Evolutionary conservation across 352 stramenopile genomes (phyloP).

Genomic region (Pelagophyceae sp.): DNA sequence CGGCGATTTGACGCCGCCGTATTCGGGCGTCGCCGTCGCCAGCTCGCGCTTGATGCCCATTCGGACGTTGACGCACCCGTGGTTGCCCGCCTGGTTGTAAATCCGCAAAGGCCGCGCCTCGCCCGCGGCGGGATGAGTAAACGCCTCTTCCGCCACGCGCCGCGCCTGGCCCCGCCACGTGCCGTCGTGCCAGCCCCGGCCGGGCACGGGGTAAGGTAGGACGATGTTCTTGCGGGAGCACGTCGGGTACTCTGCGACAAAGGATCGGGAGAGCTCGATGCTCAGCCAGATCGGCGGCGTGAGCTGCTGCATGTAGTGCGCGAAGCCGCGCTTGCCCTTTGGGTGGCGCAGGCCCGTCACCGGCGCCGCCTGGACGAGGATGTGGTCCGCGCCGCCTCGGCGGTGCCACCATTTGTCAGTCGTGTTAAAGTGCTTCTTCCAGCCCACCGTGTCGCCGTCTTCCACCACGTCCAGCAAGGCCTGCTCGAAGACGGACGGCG

Average conservation of each 20-base stretch:
- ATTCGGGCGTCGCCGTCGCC: background rate
- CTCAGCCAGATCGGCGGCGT: slow-evolving; percentile 35
- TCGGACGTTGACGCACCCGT: slow-evolving; percentile 12
- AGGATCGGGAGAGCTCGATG: slow-evolving; percentile 31
- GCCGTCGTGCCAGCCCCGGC: slow-evolving; percentile 37
- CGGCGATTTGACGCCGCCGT: background rate
- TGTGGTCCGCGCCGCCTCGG: background rate
- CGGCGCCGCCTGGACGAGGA: slow-evolving; percentile 14
- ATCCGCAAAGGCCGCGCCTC: background rate
- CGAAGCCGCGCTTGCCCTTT: slow-evolving; percentile 18
- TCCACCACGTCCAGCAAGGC: slow-evolving; percentile 10
- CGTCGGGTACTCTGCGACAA: slow-evolving; percentile 33
- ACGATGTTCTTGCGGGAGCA: slow-evolving; percentile 37
- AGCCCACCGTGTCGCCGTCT: background rate
- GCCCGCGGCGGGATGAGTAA: background rate
- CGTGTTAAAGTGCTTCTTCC: slow-evolving; percentile 8
- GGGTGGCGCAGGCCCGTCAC: slow-evolving; percentile 32
- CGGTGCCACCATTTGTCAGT: background rate
- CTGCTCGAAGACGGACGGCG: background rate
- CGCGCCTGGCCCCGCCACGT: background rate
- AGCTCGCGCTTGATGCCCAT: background rate
- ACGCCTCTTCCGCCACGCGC: background rate
- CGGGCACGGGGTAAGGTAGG: slow-evolving; percentile 34
- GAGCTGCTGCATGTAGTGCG: slow-evolving; percentile 37
- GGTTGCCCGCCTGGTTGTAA: slow-evolving; percentile 11